A percentile compares a stretch with the other conserved stretches of the same genome.
These are phyloP conservation scores for Lachancea thermotolerans DNA, from an alignment of 805 yeast genomes.

Conservation along the genomic window DNA sequence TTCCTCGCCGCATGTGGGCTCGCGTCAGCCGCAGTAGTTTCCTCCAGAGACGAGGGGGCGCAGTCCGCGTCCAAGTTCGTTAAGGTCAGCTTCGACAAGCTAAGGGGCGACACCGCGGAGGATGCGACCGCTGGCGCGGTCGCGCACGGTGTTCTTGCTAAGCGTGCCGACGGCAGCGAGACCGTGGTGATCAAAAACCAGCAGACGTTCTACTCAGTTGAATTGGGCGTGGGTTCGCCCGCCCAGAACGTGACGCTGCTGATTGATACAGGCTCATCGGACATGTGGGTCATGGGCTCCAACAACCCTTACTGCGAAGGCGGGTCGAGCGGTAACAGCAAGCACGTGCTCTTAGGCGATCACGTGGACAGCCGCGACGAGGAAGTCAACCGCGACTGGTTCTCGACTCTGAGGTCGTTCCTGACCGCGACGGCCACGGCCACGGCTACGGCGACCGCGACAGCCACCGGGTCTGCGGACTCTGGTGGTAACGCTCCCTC, in stretches of 20 bases:
- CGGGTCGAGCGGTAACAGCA: not conserved
- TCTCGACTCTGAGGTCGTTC: not conserved
- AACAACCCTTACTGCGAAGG: constrained; percentile 39
- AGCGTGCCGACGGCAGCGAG: constrained; percentile 29
- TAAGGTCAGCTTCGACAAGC: constrained; percentile 19
- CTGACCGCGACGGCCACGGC: not conserved
- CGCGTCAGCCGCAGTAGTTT: not conserved
- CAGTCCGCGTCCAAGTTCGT: constrained; percentile 1
- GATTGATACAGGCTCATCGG: constrained; percentile 75
- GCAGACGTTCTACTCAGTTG: constrained; percentile 40
- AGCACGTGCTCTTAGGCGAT: not conserved
- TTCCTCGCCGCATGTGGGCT: not conserved
- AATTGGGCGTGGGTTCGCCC: constrained; percentile 49
- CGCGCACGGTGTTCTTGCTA: constrained; percentile 12
- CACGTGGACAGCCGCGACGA: not conserved
- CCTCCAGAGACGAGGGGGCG: not conserved
- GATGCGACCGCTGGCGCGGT: constrained; percentile 9
- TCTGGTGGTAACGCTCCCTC: not conserved
- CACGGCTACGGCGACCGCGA: not conserved
- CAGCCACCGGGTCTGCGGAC: not conserved
- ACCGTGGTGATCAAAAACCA: constrained; percentile 35
- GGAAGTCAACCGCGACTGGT: not conserved
- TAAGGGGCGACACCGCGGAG: constrained; percentile 18
- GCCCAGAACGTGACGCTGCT: constrained; percentile 48
- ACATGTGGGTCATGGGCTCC: constrained; percentile 54